Evolutionary conservation across 768 basidiomycete genomes (phyloP).

Genomic region (Collybiopsis luxurians): DNA sequence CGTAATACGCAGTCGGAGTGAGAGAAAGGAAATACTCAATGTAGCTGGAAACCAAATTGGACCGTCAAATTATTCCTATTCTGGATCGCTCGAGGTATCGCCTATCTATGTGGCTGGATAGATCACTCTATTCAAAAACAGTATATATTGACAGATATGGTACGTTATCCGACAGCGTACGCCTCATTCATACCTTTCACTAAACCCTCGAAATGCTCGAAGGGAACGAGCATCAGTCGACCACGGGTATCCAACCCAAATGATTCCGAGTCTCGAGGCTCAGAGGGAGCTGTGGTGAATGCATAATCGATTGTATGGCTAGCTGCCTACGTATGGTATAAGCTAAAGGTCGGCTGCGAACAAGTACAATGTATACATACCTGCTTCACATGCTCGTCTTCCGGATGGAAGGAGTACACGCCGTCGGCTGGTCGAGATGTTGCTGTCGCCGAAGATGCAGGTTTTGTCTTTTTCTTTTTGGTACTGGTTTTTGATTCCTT

Average conservation of each 20-base stretch:
- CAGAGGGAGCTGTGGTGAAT: conserved; percentile 48
- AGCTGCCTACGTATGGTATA: conserved; percentile 38
- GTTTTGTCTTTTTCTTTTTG: conserved; percentile 33
- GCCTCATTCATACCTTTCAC: conserved; percentile 35
- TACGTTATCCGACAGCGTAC: conserved; percentile 26
- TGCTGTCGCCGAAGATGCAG: conserved; percentile 15
- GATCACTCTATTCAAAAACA: too few relatives aligned
- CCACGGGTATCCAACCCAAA: conserved; percentile 74
- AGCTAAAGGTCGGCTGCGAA: conserved; percentile 1
- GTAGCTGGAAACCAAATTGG: too few relatives aligned
- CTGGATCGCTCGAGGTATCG: too few relatives aligned
- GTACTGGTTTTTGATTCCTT: conserved; percentile 33
- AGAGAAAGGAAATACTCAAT: too few relatives aligned
- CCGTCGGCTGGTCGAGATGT: conserved; percentile 40
- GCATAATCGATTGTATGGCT: conserved; percentile 46
- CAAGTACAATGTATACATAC: conserved; percentile 35
- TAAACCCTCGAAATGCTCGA: conserved; percentile 36
- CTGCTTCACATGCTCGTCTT: conserved; percentile 72
- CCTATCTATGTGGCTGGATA: too few relatives aligned
- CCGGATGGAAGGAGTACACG: conserved; percentile 78
- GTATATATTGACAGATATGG: too few relatives aligned
- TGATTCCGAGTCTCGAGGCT: conserved; percentile 57
- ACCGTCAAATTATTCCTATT: too few relatives aligned
- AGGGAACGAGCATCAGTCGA: conserved; percentile 60
- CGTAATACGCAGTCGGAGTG: too few relatives aligned